Evolutionary conservation across 441 rosid genomes (phyloP).

Genomic region (Cnidoscolus chayamansa): DNA sequence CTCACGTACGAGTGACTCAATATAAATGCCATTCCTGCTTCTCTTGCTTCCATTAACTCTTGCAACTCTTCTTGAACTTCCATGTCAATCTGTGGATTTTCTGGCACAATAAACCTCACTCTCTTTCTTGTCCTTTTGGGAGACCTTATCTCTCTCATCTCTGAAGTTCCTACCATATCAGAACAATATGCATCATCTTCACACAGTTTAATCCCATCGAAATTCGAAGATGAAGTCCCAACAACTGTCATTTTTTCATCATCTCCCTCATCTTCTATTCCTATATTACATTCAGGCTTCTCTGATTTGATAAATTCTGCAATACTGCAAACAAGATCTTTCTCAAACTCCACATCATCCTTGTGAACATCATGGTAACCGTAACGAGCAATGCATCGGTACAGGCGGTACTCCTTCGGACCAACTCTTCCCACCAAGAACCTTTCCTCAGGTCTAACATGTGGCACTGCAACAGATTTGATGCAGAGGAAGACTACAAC

Average conservation of each 20-base stretch:
- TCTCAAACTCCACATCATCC: slow-evolving; percentile 75
- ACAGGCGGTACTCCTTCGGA: slow-evolving; percentile 63
- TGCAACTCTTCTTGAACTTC: slow-evolving; percentile 54
- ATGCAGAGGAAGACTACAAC: slow-evolving; percentile 80
- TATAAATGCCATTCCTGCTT: slow-evolving; percentile 81
- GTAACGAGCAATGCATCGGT: slow-evolving; percentile 81
- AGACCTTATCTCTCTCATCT: slow-evolving; percentile 31
- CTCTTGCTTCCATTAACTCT: slow-evolving; percentile 81
- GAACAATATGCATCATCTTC: slow-evolving; percentile 44
- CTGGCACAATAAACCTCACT: slow-evolving; percentile 72
- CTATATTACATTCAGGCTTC: slow-evolving; percentile 27
- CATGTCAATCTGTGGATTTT: slow-evolving; percentile 46
- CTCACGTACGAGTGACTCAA: slow-evolving; percentile 78
- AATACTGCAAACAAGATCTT: slow-evolving; percentile 62
- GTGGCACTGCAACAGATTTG: slow-evolving; percentile 84
- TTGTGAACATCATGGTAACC: slow-evolving; percentile 81
- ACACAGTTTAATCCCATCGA: slow-evolving; percentile 45
- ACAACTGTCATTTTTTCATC: slow-evolving; percentile 62
- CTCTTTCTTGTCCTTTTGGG: slow-evolving; percentile 42
- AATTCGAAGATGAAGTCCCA: slow-evolving; percentile 59
- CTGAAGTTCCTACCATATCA: slow-evolving; percentile 30
- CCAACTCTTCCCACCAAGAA: slow-evolving; percentile 85
- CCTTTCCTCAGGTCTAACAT: slow-evolving; percentile 75
- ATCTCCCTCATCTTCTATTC: slow-evolving; percentile 28
- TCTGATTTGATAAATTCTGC: slow-evolving; percentile 78